Percentiles rank a stretch among this genome's conserved stretches.
phyloP scores from a whole-genome alignment of 129 eudicot species.

The Tagetes erecta region DNA sequence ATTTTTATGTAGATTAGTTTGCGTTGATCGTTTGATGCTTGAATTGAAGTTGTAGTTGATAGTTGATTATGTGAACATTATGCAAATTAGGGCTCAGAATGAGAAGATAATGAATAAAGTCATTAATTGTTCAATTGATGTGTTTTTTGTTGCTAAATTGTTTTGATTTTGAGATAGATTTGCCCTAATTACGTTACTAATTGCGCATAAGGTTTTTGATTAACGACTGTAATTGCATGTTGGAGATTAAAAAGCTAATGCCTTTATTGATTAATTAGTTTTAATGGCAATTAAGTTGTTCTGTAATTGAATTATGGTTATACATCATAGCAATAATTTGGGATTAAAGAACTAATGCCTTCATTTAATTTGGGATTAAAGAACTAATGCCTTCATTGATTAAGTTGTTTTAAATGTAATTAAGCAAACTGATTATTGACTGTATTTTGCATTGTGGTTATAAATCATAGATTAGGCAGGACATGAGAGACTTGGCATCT shows the following conservation, averaged over 20 bases:
- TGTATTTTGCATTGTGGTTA: too few relatives aligned
- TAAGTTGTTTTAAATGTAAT: too few relatives aligned
- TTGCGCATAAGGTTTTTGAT: too few relatives aligned
- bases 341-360: not conserved
- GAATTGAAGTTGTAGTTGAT: not conserved
- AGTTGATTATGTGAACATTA: constrained; percentile 13
- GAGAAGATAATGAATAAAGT: constrained; percentile 24
- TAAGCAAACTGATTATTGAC: too few relatives aligned
- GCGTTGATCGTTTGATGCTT: not conserved
- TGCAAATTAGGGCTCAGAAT: constrained; percentile 22
- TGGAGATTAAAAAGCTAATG: too few relatives aligned
- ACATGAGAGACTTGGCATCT: too few relatives aligned
- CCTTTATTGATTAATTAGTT: too few relatives aligned
- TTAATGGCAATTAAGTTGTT: not conserved
- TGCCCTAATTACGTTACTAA: not conserved
- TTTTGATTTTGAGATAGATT: constrained; percentile 5
- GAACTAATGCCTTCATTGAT: too few relatives aligned
- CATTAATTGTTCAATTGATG: constrained; percentile 32
- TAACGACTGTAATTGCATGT: too few relatives aligned
- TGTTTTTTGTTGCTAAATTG: constrained; percentile 18
- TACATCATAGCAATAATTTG: constrained; percentile 8
- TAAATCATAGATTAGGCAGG: too few relatives aligned
- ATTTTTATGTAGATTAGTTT: constrained; percentile 29
- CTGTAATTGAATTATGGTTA: not conserved
- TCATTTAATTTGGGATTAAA: not conserved